Conservation (phyloP, 164 flowering plant genomes). For the Malania oleifera region DNA sequence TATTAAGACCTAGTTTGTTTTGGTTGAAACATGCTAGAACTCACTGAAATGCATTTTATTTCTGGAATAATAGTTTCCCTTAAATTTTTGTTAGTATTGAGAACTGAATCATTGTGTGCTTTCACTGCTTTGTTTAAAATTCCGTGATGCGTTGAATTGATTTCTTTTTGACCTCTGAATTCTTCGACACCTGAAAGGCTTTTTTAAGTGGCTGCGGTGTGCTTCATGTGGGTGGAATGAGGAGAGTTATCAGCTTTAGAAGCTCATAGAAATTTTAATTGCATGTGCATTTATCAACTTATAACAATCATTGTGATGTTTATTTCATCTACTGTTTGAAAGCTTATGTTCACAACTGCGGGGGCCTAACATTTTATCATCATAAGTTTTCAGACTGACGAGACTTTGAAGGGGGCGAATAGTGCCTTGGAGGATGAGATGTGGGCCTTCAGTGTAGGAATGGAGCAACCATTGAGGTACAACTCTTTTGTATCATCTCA, state of each 20-base stretch:
- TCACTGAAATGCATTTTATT: too few relatives aligned
- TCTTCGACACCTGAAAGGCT: neutral
- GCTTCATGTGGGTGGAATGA: neutral
- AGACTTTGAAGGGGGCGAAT: slow-evolving; percentile 35
- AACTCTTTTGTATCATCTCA: slow-evolving; percentile 13
- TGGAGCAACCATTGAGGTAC: slow-evolving; percentile 21
- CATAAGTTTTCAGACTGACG: slow-evolving; percentile 57
- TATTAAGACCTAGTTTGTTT: too few relatives aligned
- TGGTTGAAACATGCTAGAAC: too few relatives aligned
- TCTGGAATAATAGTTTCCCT: too few relatives aligned
- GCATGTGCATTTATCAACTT: neutral
- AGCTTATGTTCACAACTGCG: neutral
- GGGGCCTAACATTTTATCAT: neutral
- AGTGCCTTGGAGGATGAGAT: slow-evolving; percentile 27
- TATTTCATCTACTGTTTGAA: slow-evolving; percentile 6
- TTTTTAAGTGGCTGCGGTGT: neutral
- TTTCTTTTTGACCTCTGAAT: neutral
- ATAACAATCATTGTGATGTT: neutral
- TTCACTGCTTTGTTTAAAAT: too few relatives aligned
- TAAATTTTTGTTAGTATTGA: neutral
- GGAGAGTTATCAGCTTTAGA: neutral
- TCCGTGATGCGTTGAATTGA: neutral
- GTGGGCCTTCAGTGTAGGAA: slow-evolving; percentile 24
- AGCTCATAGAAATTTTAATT: neutral
- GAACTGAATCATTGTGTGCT: neutral